Base-by-base conservation (phyloP, 306 rosid genomes). In the Mucuna pruriens region DNA sequence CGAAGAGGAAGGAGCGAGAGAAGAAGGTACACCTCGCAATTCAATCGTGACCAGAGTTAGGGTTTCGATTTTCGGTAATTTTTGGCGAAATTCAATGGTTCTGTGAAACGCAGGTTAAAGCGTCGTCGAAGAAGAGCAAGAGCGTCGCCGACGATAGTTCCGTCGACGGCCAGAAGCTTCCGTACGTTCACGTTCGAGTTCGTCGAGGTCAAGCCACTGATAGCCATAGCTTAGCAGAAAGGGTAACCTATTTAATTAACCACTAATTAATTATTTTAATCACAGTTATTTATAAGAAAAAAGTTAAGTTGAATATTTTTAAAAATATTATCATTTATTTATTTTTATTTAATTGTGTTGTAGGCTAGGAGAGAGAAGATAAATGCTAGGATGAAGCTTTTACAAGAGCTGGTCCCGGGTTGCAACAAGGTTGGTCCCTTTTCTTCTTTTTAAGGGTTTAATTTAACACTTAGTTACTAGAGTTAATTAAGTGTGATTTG, bases 311-410 rank as follows among this genome's bases (percentile, higher is more conserved):
- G 16, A 15, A 58, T 34, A 74, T 16, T 22, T 46, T 44, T 36
- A 1, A 23, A 46, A 16, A 7, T 19, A 67, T 6, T 74, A 54
- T 19, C 31, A 26, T 33, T 26, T 60, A 15, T 26, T 51, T 6
- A 16, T n/a, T 9, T 49, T 64, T 13, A 22, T 29, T 39, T 52
- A 31, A 7, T 71, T 55, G 52, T 40, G 46, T n/a, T 80, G 76
- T 82, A 95, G 99, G 99, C 99, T 20, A 95, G 99, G 96, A 93
- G 99, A 90, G 99, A 95, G 95, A 95, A 95, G 85, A 95, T 95
- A 74, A 95, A 95, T 82, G 97, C 97, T 72, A 90, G 99, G 76
- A 95, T 95, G 99, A 95, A 95, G 87, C 78, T 91, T 66, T 91
- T 95, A 38, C 99, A 95, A 82, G 99, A 95, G 80, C 91, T 95